Percentiles rank a stretch among this genome's conserved stretches.
Conservation (phyloP, 192 early-diverging fungal genomes). For the Phlyctochytrium planicorne region DNA sequence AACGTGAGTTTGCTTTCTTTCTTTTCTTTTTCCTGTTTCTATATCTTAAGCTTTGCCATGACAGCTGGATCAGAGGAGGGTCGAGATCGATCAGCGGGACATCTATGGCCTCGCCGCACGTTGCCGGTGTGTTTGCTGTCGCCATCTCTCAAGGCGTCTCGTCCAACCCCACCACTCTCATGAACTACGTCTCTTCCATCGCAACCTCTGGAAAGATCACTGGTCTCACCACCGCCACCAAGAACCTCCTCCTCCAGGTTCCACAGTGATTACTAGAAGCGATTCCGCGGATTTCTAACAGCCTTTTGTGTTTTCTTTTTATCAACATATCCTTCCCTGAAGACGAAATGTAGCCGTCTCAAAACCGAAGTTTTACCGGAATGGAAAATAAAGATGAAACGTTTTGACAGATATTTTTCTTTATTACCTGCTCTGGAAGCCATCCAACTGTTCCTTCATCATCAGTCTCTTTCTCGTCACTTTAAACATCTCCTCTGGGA, state of each 20-base stretch:
- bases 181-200: conserved; percentile 11
- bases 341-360: no score
- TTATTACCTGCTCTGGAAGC: no score
- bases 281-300: no score
- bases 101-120: conserved; percentile 56
- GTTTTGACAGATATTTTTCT: no score
- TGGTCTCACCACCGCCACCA: conserved; percentile 16
- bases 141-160: conserved; percentile 19
- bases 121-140: conserved; percentile 52
- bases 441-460: no score
- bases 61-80: no score
- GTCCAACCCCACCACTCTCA: conserved; percentile 7
- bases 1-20: conserved; percentile 36
- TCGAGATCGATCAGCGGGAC: conserved; percentile 80
- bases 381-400: no score
- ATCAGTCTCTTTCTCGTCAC: background rate
- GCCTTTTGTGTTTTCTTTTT: no score
- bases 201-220: conserved; percentile 31
- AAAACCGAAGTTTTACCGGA: no score
- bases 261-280: conserved; percentile 32
- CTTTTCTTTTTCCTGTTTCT: no score
- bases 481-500: conserved; percentile 16
- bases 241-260: conserved; percentile 28
- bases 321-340: no score
- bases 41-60: no score